A percentile compares a stretch with the other conserved stretches of the same genome.
These are phyloP conservation scores for Micromonas commoda DNA, from an alignment of 139 green algal species.

Conservation along the genomic window DNA sequence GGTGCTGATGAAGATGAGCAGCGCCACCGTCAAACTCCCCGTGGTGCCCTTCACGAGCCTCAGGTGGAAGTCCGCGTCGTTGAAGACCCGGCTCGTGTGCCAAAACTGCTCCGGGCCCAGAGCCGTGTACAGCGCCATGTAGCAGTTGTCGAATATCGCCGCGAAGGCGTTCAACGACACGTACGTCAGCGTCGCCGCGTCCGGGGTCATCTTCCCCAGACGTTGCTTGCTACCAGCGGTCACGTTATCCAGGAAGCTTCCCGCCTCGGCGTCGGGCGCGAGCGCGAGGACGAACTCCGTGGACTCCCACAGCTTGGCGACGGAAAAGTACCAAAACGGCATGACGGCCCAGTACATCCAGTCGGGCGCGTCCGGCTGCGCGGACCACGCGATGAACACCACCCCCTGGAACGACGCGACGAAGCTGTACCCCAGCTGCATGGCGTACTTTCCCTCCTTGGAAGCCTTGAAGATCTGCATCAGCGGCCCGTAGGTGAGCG, in stretches of 20 bases:
- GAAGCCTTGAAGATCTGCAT: slow-evolving; percentile 28
- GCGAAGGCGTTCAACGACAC: slow-evolving; percentile 16
- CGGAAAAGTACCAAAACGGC: slow-evolving; percentile 29
- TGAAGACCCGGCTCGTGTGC: slow-evolving; percentile 28
- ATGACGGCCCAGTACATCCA: slow-evolving; percentile 33
- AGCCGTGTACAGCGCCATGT: slow-evolving; percentile 28
- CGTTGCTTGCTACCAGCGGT: background rate
- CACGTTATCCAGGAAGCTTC: background rate
- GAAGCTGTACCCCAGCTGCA: slow-evolving; percentile 25
- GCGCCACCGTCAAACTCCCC: slow-evolving; percentile 18
- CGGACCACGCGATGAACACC: slow-evolving; percentile 22
- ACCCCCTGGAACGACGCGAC: slow-evolving; percentile 31
- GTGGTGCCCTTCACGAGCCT: slow-evolving; percentile 21
- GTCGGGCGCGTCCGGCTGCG: slow-evolving; percentile 19
- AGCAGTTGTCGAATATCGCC: slow-evolving; percentile 30
- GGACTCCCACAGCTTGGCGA: slow-evolving; percentile 22
- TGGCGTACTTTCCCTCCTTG: slow-evolving; percentile 4
- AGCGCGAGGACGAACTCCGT: slow-evolving; percentile 23
- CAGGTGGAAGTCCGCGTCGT: slow-evolving; percentile 28
- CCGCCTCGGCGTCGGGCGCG: background rate
- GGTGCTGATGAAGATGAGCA: slow-evolving; percentile 25
- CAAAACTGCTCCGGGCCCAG: slow-evolving; percentile 27
- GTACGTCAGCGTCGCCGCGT: slow-evolving; percentile 28
- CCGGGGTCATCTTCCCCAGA: slow-evolving; percentile 10
- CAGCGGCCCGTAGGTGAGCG: slow-evolving; percentile 15